Base-by-base conservation (phyloP, 352 stramenopile genomes). In the Pythium brachiatum region DNA sequence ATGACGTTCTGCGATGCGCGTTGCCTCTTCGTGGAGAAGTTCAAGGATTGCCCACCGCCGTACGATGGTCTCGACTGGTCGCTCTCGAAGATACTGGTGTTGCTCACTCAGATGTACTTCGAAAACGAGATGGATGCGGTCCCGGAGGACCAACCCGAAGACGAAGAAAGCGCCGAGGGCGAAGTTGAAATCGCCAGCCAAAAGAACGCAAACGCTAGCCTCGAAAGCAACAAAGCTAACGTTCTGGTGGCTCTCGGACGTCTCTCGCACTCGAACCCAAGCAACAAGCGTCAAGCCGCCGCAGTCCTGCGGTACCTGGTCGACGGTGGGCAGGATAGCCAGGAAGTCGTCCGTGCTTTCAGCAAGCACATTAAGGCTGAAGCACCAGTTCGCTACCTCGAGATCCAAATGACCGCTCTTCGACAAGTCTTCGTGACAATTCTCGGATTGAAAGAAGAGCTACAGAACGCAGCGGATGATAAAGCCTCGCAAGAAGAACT, bases 381-480 rank as follows among this genome's bases (percentile, higher is more conserved):
- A 34, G 81, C 84, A 8, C 83, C 84, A 0, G 78, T 94, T 43
- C 82, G 87, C 23, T 94, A 91, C 53, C 68, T 96, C 23, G 87
- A 96, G 68, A 82, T 94, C n/a, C 87, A 96, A 65, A 96, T 96
- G 86, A 88, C 78, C 26, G 75, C 83, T 15, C 73, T 96, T 47
- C 82, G 84, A 3, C 79, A 90, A 61, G 57, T 89, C 12, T 96
- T 81, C 57, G 79, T 60, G 53, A 74, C 72, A 11, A 77, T 94
- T 60, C 54, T 94, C 9, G 57, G 67, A 5, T 76, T 86, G 65
- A 87, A 87, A 51, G 80, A 90, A 55, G 81, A 92, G 18, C 52
- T 88, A 21, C 57, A 67, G 3, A 55, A 39, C 15, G 57, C 61
- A 8, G 65, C 78, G 34, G 62, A 81, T 26, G 50, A 72, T 62